Base-by-base conservation (phyloP, 2,329 filamentous ascomycete genomes). In the Verticillium albo-atrum region DNA sequence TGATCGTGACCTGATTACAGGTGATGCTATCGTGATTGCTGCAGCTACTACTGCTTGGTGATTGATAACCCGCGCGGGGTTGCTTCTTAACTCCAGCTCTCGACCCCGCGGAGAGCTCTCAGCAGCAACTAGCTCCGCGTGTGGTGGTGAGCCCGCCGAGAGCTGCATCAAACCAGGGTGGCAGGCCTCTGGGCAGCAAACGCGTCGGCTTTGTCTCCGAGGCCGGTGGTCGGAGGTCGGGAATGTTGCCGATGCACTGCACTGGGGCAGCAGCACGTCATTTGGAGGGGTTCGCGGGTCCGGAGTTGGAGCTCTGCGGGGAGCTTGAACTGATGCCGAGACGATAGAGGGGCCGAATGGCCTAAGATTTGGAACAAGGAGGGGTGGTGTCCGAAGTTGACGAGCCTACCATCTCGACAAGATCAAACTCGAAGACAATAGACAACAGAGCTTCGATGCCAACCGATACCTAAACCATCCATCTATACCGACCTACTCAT, bases 151-250 rank as follows among this genome's bases (percentile, higher is more conserved):
- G 20, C 20, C 42, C 10, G n/a, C n/a, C 42, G 20, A 14, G 5
- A 12, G n/a, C 20, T 20, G 20, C n/a, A 12, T 12, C 14, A 20
- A n/a, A n/a, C n/a, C n/a, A n/a, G n/a, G n/a, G n/a, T n/a, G n/a
- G 30, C 9, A 32, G 30, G 9, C 30, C 30, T 14, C 30, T 32
- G 30, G 1, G 4, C 2, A 14, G 42, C 42, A 23, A 7, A 9
- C n/a, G 30, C 6, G 4, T 57, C 62, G 60, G 62, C 28, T n/a
- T 60, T 59, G 32, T 60, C 58, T 17, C 60, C 58, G 60, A 61
- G 17, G 28, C 7, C 58, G 23, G 27, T 35, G 54, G 26, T 25
- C 25, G n/a, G 30, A 25, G n/a, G 35, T 32, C 54, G 54, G 54
- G 6, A 12, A 20, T 23, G 42, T 50, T n/a, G 42, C 42, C 42